Conservation (phyloP, 495 filamentous ascomycete genomes). For the Xylaria scruposa region DNA sequence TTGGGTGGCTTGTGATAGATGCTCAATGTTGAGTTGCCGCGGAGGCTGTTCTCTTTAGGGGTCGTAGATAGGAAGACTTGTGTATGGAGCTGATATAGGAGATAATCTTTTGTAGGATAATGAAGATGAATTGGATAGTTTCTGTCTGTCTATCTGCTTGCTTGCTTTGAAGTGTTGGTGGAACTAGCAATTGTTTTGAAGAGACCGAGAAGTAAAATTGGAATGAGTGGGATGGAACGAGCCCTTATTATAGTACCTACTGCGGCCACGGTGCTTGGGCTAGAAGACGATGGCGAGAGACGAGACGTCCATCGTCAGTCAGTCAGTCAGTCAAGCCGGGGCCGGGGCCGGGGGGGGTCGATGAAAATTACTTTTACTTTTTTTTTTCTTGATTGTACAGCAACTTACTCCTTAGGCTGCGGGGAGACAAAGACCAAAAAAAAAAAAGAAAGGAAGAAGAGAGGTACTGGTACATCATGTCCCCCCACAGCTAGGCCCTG, state of each 20-base stretch:
- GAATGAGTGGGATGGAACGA: constrained; percentile 16
- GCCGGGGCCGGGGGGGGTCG: constrained; percentile 17
- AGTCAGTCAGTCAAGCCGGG: constrained; percentile 18
- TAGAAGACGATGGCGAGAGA: constrained; percentile 24
- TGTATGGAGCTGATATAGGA: background rate
- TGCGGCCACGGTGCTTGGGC: constrained; percentile 9
- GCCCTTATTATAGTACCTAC: constrained; percentile 24
- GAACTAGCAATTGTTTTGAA: constrained; percentile 13
- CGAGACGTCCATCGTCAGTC: constrained; percentile 23
- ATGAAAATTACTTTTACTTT: constrained; percentile 5
- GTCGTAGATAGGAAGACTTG: background rate
- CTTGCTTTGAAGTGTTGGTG: background rate
- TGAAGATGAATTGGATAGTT: background rate
- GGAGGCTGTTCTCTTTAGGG: background rate
- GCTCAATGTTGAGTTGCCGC: background rate
- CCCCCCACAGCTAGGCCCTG: background rate
- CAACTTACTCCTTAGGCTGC: background rate
- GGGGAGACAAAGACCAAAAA: background rate
- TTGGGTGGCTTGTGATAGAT: constrained; percentile 14
- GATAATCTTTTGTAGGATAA: background rate
- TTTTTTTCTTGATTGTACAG: background rate
- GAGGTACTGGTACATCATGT: constrained; percentile 11
- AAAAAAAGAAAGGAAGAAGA: background rate
- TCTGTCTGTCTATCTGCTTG: background rate
- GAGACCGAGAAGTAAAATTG: background rate